Evolutionary conservation across 2,329 filamentous ascomycete species (phyloP).

Genomic region (Scedosporium apiospermum): DNA sequence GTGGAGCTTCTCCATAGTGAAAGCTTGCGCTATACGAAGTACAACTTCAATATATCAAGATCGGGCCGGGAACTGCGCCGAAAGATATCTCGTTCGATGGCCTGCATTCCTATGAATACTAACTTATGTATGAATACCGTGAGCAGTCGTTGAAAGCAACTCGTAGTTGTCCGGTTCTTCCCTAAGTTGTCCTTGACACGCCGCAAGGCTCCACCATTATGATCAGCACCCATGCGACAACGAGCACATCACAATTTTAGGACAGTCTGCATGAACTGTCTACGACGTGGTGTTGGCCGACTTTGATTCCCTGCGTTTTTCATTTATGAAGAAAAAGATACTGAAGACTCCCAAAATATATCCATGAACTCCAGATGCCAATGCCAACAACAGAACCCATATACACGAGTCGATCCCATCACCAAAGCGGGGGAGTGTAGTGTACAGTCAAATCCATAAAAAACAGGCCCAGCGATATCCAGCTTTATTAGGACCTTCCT

Average conservation of each 20-base stretch:
- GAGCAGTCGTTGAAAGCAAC: no score
- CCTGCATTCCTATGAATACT: no score
- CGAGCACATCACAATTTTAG: background rate
- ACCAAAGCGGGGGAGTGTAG: background rate
- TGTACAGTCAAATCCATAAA: background rate
- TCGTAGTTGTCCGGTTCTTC: no score
- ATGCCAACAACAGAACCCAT: background rate
- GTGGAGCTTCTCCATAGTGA: no score
- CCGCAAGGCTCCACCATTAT: no score
- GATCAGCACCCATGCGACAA: background rate
- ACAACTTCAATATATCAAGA: no score
- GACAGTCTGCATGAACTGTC: background rate
- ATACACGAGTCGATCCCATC: background rate
- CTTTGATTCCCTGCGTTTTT: background rate
- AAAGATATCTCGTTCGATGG: no score
- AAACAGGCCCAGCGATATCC: background rate
- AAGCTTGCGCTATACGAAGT: no score
- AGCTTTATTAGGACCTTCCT: background rate
- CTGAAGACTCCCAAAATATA: background rate
- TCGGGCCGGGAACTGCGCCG: no score
- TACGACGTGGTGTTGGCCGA: background rate
- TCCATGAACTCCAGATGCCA: constrained; percentile 4
- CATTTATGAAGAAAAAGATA: background rate
- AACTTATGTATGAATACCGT: no score
- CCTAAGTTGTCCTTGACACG: no score